Percentiles rank a stretch among this genome's conserved stretches.
Conservation (phyloP, 345 rosid species). For the Corymbia maculata region DNA sequence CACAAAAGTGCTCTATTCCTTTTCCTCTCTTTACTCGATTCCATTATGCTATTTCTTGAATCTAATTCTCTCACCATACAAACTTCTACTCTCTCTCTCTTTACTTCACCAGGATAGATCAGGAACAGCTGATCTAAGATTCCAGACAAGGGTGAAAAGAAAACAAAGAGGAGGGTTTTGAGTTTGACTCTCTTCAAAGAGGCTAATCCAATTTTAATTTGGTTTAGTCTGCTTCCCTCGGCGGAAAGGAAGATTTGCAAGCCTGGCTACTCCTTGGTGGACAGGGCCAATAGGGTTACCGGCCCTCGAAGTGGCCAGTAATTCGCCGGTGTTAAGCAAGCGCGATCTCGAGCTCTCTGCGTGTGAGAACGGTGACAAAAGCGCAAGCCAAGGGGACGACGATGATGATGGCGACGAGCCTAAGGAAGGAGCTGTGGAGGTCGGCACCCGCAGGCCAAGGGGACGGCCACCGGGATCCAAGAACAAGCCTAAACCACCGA, state of each 20-base stretch:
- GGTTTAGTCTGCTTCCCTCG: not conserved
- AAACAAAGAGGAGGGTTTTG: not conserved
- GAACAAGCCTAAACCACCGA: conserved; percentile 78
- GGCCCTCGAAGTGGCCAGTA: not conserved
- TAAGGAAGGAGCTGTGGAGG: conserved; percentile 3
- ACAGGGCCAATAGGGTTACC: not conserved
- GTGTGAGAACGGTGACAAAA: conserved; percentile 13
- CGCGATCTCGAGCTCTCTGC: not conserved
- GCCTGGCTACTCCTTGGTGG: not conserved
- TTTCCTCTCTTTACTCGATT: not conserved
- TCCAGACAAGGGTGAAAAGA: not conserved
- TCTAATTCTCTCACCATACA: not conserved
- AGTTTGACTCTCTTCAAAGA: not conserved
- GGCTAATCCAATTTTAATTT: not conserved
- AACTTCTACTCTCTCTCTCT: not conserved
- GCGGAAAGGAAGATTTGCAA: not conserved
- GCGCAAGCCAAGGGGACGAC: conserved; percentile 40
- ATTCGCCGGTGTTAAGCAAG: not conserved
- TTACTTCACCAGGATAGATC: not conserved
- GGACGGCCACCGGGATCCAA: conserved; percentile 93
- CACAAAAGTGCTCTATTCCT: not conserved
- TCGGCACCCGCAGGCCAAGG: conserved; percentile 49
- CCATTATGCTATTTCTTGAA: not conserved
- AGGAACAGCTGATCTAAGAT: not conserved
- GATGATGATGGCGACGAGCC: conserved; percentile 3